Conservation (phyloP, 768 basidiomycete genomes). For the Lanmaoa pseudosensibilis region DNA sequence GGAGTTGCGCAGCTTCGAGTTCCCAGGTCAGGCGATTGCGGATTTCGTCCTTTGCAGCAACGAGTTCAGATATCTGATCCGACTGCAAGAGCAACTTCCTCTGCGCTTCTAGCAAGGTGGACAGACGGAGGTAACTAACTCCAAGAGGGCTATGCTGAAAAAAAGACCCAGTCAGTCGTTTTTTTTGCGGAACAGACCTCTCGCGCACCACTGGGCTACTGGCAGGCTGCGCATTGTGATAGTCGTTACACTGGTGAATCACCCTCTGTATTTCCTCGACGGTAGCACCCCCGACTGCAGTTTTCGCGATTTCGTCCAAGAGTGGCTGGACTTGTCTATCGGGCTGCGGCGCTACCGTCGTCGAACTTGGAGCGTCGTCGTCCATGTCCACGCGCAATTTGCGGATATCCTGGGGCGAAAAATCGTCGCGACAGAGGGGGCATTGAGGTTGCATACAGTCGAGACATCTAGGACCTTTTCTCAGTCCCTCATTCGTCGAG, state of each 20-base stretch:
- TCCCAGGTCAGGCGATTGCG: neutral
- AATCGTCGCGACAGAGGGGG: constrained; percentile 12
- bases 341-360: neutral
- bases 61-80: neutral
- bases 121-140: neutral
- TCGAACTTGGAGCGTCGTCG: neutral
- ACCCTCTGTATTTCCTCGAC: constrained; percentile 10
- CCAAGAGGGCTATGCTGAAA: neutral
- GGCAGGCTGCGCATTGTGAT: neutral
- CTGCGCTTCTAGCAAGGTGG: neutral
- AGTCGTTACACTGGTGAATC: neutral
- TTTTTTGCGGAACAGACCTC: neutral
- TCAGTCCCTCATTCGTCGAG: neutral
- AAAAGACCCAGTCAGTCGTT: neutral
- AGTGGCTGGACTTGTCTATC: neutral
- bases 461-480: constrained; percentile 7
- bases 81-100: neutral
- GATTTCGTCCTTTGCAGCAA: neutral
- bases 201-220: neutral
- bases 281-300: neutral
- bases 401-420: neutral
- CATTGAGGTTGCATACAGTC: constrained; percentile 4
- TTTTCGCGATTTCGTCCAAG: neutral
- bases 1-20: neutral
- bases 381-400: constrained; percentile 1